Percentiles rank a stretch among this genome's conserved stretches.
Evolutionary conservation across 306 rosid genomes (phyloP).

Genomic region (Cicer yamashitae): DNA sequence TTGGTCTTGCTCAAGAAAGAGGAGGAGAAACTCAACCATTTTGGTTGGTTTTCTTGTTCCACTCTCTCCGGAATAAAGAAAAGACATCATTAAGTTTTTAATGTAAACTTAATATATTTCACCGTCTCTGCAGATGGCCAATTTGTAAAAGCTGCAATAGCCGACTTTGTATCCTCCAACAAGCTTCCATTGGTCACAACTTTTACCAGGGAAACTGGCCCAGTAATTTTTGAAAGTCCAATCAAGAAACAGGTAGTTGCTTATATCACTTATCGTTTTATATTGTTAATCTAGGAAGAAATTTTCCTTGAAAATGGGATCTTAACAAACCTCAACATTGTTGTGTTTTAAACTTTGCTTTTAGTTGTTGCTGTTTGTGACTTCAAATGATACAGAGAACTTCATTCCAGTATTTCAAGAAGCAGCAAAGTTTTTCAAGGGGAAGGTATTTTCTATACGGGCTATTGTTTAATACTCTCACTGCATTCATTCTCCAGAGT

Average conservation of each 20-base stretch:
- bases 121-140: conserved; percentile 70
- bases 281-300: conserved; percentile 34
- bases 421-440: conserved; percentile 84
- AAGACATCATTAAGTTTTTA: background rate
- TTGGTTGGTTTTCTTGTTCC: conserved; percentile 64
- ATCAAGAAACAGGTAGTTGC: conserved; percentile 89
- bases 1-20: conserved; percentile 86
- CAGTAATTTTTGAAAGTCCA: conserved; percentile 76
- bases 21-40: conserved; percentile 78
- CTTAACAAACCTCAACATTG: conserved; percentile 35
- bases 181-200: conserved; percentile 89
- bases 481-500: conserved; percentile 19
- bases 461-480: conserved; percentile 32
- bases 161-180: conserved; percentile 80
- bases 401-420: conserved; percentile 69
- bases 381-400: conserved; percentile 71
- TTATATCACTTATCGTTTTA: conserved; percentile 12
- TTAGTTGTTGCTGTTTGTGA: conserved; percentile 82
- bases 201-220: conserved; percentile 80
- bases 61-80: background rate
- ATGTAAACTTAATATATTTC: conserved; percentile 34
- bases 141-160: conserved; percentile 76
- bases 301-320: conserved; percentile 19
- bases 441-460: conserved; percentile 69
- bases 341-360: conserved; percentile 35